phyloP scores from a whole-genome alignment of 83 land plant genomes.

The Picea abies region DNA sequence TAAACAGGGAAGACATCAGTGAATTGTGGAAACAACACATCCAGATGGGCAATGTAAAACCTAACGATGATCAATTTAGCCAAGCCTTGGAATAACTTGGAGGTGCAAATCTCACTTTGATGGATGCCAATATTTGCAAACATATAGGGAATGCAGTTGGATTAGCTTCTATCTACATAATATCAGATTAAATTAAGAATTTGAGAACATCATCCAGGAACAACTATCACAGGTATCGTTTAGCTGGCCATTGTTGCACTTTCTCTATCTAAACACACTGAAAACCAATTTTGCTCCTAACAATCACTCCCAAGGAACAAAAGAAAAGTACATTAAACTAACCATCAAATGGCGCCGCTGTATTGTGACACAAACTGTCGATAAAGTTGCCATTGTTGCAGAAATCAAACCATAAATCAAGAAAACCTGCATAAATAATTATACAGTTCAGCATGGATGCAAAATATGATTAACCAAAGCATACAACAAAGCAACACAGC shows the following conservation, averaged over 20 bases:
- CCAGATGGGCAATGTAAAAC: neutral
- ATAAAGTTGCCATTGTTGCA: slow-evolving; percentile 52
- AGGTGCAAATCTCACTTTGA: too few species aligned
- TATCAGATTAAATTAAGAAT: neutral
- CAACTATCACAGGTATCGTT: neutral
- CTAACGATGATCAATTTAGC: too few species aligned
- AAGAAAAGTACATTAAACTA: slow-evolving; percentile 12
- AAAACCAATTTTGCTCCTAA: neutral
- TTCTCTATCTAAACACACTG: neutral
- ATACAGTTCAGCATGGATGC: neutral
- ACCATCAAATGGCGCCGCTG: slow-evolving; percentile 97
- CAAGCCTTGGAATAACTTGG: too few species aligned
- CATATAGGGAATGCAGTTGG: neutral
- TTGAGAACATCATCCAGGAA: neutral
- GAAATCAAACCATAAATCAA: slow-evolving; percentile 71
- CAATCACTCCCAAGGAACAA: neutral
- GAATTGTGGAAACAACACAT: neutral
- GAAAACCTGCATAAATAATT: slow-evolving; percentile 55
- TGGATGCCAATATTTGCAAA: too few species aligned
- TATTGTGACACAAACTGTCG: slow-evolving; percentile 79
- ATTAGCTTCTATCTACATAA: neutral
- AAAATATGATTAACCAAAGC: neutral
- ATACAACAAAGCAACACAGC: neutral
- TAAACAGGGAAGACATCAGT: neutral
- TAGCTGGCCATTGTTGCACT: neutral